Evolutionary conservation across 2,329 filamentous ascomycete genomes (phyloP).

Genomic region (Colletotrichum limetticola): DNA sequence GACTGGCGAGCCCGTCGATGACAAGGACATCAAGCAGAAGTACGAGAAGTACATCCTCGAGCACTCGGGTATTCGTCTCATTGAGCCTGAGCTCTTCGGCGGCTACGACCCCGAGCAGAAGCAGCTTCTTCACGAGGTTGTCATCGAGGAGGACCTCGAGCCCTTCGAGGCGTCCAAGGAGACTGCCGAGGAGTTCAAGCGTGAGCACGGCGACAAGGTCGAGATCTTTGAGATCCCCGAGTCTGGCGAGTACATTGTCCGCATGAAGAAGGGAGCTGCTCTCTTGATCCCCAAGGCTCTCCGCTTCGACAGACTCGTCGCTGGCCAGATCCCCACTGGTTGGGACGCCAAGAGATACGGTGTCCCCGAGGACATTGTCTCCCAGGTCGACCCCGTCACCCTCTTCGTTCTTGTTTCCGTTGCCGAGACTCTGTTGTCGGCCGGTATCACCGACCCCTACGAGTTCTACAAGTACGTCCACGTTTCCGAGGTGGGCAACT

Average conservation of each 20-base stretch:
- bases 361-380: constrained; percentile 96
- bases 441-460: constrained; percentile 98
- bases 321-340: constrained; percentile 94
- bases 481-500: constrained; percentile 97
- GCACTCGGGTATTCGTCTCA: constrained; percentile 95
- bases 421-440: constrained; percentile 88
- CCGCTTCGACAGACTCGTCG: constrained; percentile 95
- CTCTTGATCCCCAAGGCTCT: constrained; percentile 97
- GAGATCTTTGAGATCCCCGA: constrained; percentile 96
- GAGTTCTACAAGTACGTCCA: constrained; percentile 99
- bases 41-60: constrained; percentile 98
- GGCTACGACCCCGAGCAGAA: constrained; percentile 99
- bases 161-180: constrained; percentile 98
- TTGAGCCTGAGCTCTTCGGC: constrained; percentile 95
- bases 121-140: constrained; percentile 96
- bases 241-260: constrained; percentile 92
- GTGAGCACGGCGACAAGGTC: constrained; percentile 96
- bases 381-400: constrained; percentile 96
- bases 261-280: constrained; percentile 93
- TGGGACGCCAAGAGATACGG: constrained; percentile 98
- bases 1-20: constrained; percentile 93
- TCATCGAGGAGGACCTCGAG: constrained; percentile 96
- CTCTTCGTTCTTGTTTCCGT: constrained; percentile 95
- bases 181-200: constrained; percentile 96
- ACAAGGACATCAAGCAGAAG: constrained; percentile 97